Base-by-base conservation (phyloP, 1,139 yeast species). In the Scheffersomyces segobiensis region DNA sequence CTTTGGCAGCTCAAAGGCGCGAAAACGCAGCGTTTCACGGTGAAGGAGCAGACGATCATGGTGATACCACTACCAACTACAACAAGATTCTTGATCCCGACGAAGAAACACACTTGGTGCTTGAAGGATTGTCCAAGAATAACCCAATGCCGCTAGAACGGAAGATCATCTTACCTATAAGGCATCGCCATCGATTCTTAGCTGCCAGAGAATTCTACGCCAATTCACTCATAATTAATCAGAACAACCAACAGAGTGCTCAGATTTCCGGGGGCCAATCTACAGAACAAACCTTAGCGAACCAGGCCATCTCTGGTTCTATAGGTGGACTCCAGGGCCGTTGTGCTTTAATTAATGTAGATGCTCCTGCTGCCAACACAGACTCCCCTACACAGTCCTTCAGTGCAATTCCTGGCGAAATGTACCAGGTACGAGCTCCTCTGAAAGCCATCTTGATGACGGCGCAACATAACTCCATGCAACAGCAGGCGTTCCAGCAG, bases 21-120 rank as follows among this genome's bases (percentile, higher is more conserved):
- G 84, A 80, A 62, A 77, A 79, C 61, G 84, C 81, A 2, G 82
- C 77, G 49, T 77, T 78, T 57, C 69, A 77, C 50, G 67, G 67
- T 21, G 70, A 65, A 1, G 71, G 65, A 7, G 63, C 63, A 47
- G 73, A 70, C 57, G 73, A 68, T 52, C 64, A 65, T 19, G 67
- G 65, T 14, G 72, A 70, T 32, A 63, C 67, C 12, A 66, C 64
- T 50, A 63, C 62, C n/a, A 59, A 58, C 18, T 66, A 68, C 52
- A 70, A 70, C 57, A 70, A 76, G 59, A 71, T 77, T 5, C 72
- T 80, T 53, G 83, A 80, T 66, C 97, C 97, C 5, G 98, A 95
- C 67, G 97, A 93, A 70, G 99, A 96, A 68, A 92, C 97, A 1
- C 93, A 91, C 58, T 91, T 90, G 67, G 98, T 96, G 2, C 79